Conservation (phyloP, 2,329 filamentous ascomycete genomes). For the Calonectria pauciramosa region DNA sequence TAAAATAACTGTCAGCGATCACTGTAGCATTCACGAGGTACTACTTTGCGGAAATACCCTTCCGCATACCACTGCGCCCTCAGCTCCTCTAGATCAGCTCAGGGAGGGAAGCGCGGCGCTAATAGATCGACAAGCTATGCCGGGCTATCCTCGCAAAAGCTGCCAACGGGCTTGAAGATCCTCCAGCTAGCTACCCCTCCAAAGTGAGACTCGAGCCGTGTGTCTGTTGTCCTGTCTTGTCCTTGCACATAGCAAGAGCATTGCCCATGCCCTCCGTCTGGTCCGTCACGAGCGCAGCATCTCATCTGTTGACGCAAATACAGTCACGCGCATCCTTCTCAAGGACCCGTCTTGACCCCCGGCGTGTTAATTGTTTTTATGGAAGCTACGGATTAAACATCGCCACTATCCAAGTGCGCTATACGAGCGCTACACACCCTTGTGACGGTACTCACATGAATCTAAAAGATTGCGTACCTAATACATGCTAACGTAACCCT, state of each 20-base stretch:
- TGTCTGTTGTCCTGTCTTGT: background rate
- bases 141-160: background rate
- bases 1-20: background rate
- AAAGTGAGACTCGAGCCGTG: background rate
- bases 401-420: background rate
- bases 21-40: background rate
- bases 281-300: background rate
- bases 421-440: background rate
- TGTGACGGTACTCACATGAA: background rate
- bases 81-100: background rate
- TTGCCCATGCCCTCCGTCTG: background rate
- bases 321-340: background rate
- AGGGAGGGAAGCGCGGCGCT: background rate
- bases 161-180: background rate
- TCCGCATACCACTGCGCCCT: background rate
- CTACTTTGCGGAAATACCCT: background rate
- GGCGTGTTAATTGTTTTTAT: too few relatives aligned
- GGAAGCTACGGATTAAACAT: background rate
- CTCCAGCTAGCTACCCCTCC: background rate
- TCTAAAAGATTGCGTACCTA: background rate
- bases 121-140: background rate
- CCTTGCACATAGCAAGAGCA: background rate
- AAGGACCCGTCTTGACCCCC: too few relatives aligned
- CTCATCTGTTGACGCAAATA: background rate
- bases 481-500: background rate